Percentiles rank a stretch among this genome's conserved stretches.
These are phyloP conservation scores for Acacia acuminata DNA, from an alignment of 306 rosid species.

Conservation along the genomic window DNA sequence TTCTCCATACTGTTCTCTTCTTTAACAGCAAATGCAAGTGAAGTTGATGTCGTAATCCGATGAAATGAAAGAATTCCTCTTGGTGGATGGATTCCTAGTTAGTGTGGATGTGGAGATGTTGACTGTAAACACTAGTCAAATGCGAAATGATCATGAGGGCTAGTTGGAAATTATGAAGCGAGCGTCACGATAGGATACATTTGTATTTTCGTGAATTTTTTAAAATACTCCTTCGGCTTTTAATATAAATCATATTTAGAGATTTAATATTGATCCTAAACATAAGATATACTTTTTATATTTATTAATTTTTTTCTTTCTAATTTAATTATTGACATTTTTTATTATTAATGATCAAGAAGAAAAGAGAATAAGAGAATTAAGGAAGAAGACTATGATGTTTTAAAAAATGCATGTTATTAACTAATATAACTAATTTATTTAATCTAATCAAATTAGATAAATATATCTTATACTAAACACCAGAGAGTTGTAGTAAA, in stretches of 20 bases:
- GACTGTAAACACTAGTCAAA: background rate
- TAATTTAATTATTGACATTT: too few species aligned
- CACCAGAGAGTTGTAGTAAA: fast-evolving
- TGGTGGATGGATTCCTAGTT: background rate
- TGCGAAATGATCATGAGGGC: background rate
- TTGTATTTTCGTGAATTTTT: background rate
- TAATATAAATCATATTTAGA: too few species aligned
- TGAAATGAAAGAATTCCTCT: background rate
- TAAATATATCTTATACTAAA: too few species aligned
- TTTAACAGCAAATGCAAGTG: background rate
- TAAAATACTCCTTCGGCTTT: background rate
- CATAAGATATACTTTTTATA: too few species aligned
- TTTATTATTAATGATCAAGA: too few species aligned
- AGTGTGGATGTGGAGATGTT: background rate
- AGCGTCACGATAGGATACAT: background rate
- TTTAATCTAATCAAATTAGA: too few species aligned
- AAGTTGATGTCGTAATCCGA: background rate
- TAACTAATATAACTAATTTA: too few species aligned
- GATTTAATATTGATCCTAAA: too few species aligned
- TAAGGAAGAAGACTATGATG: too few species aligned
- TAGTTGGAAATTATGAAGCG: background rate
- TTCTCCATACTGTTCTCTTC: background rate
- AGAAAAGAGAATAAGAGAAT: too few species aligned
- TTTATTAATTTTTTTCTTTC: too few species aligned
- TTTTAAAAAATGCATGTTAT: too few species aligned